Evolutionary conservation across 2,329 filamentous ascomycete genomes (phyloP).

Genomic region (Neopestalotiopsis clavispora): DNA sequence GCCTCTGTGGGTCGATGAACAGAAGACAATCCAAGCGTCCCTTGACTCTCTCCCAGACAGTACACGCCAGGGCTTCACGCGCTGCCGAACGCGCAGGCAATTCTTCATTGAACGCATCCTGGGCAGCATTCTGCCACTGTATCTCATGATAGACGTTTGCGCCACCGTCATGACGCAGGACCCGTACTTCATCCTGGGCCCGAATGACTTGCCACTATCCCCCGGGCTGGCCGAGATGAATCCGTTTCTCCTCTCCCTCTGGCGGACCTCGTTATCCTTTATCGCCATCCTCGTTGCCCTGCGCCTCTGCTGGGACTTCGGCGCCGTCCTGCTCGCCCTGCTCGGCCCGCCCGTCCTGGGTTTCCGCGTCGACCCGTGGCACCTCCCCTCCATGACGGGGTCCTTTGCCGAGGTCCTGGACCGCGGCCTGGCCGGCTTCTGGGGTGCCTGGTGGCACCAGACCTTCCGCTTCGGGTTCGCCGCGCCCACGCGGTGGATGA

Average conservation of each 20-base stretch:
- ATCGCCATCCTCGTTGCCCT: conserved; percentile 65
- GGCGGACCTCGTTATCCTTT: conserved; percentile 62
- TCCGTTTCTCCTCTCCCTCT: conserved; percentile 51
- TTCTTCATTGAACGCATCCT: conserved; percentile 52
- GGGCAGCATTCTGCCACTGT: conserved; percentile 56
- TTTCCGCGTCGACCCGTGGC: conserved; percentile 54
- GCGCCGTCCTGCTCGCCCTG: conserved; percentile 61
- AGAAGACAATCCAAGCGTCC: conserved; percentile 37
- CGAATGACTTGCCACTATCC: conserved; percentile 46
- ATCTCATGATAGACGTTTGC: conserved; percentile 71
- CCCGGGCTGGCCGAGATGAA: conserved; percentile 48
- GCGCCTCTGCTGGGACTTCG: conserved; percentile 61
- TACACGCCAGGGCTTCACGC: conserved; percentile 52
- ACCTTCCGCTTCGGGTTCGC: conserved; percentile 78
- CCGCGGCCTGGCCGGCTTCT: conserved; percentile 78
- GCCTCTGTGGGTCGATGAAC: conserved; percentile 41
- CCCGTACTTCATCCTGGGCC: conserved; percentile 72
- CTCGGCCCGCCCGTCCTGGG: conserved; percentile 58
- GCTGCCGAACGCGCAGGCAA: conserved; percentile 44
- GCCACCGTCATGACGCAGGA: conserved; percentile 75
- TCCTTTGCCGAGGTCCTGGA: conserved; percentile 61
- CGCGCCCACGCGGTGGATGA: conserved; percentile 59
- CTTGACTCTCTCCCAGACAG: conserved; percentile 46
- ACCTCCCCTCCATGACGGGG: conserved; percentile 61
- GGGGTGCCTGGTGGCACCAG: conserved; percentile 92